phyloP scores from a whole-genome alignment of 73 alveolate species.

The Halteria grandinella region DNA sequence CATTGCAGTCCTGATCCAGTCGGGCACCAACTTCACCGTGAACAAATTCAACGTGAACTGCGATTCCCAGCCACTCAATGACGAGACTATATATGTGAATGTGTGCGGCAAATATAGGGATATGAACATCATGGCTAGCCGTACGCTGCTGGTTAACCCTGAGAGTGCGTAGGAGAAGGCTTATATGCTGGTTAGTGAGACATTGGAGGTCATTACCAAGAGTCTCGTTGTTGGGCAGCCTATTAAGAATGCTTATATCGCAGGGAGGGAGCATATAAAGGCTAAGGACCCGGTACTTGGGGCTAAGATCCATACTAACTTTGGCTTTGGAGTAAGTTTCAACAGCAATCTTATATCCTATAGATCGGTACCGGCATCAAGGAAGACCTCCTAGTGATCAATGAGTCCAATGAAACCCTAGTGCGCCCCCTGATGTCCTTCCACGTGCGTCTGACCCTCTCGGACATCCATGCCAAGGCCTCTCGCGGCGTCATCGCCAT shows the following conservation, averaged over 20 bases:
- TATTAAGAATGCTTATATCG: slow-evolving; percentile 53
- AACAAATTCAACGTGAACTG: slow-evolving; percentile 69
- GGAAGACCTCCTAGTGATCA: slow-evolving; percentile 65
- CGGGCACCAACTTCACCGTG: slow-evolving; percentile 86
- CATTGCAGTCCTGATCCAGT: slow-evolving; percentile 75
- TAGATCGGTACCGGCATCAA: slow-evolving; percentile 55
- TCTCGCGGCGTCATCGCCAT: slow-evolving; percentile 57
- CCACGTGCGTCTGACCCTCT: slow-evolving; percentile 59
- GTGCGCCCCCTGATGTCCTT: slow-evolving; percentile 67
- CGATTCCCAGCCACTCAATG: slow-evolving; percentile 72
- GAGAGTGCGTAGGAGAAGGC: slow-evolving; percentile 79
- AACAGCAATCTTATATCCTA: background rate
- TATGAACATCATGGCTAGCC: slow-evolving; percentile 84
- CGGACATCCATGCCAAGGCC: slow-evolving; percentile 54
- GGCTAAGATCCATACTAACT: slow-evolving; percentile 10
- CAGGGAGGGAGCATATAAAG: slow-evolving; percentile 28
- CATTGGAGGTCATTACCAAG: slow-evolving; percentile 63
- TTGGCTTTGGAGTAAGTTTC: slow-evolving; percentile 56
- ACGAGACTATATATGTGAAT: slow-evolving; percentile 82
- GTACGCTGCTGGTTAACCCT: slow-evolving; percentile 93
- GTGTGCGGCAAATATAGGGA: slow-evolving; percentile 90
- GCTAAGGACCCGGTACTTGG: slow-evolving; percentile 51
- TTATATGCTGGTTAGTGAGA: slow-evolving; percentile 78
- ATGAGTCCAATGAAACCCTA: slow-evolving; percentile 61
- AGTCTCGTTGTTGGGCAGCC: slow-evolving; percentile 66